phyloP scores from a whole-genome alignment of 306 rosid species.

The Trifolium fragiferum region DNA sequence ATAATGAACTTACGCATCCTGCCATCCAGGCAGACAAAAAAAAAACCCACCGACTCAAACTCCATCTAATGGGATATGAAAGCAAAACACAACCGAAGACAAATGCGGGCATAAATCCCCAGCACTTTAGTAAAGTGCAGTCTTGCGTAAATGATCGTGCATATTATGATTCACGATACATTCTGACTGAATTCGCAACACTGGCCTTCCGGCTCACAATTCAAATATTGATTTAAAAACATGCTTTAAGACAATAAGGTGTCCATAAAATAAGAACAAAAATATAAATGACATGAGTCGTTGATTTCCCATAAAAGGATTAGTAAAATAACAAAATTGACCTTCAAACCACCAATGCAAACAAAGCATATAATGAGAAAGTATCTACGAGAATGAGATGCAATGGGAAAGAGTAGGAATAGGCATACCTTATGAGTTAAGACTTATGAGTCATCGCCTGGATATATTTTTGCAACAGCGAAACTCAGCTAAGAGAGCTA shows the following conservation, averaged over 20 bases:
- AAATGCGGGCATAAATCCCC: neutral
- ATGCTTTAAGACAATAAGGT: neutral
- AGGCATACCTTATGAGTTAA: conserved; percentile 49
- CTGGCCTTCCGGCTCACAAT: neutral
- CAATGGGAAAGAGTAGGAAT: neutral
- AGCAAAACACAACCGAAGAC: conserved; percentile 9
- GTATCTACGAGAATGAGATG: neutral
- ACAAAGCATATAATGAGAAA: neutral
- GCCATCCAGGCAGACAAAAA: neutral
- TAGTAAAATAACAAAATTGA: conserved; percentile 3
- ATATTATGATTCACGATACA: neutral
- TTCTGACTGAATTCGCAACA: neutral
- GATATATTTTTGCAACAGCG: conserved; percentile 90
- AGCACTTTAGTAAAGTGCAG: conserved; percentile 10
- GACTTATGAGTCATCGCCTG: conserved; percentile 69
- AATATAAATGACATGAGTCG: neutral
- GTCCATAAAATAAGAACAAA: neutral
- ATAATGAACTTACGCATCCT: conserved; percentile 15
- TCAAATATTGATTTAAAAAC: neutral
- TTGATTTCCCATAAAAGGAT: neutral
- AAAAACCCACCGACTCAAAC: conserved; percentile 8
- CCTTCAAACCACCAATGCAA: neutral
- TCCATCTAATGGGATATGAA: neutral
- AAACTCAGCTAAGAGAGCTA: conserved; percentile 93
- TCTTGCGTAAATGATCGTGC: conserved; percentile 1